These are phyloP conservation scores for Solanum pinnatisectum DNA, from an alignment of 257 asterid genomes.

Conservation along the genomic window DNA sequence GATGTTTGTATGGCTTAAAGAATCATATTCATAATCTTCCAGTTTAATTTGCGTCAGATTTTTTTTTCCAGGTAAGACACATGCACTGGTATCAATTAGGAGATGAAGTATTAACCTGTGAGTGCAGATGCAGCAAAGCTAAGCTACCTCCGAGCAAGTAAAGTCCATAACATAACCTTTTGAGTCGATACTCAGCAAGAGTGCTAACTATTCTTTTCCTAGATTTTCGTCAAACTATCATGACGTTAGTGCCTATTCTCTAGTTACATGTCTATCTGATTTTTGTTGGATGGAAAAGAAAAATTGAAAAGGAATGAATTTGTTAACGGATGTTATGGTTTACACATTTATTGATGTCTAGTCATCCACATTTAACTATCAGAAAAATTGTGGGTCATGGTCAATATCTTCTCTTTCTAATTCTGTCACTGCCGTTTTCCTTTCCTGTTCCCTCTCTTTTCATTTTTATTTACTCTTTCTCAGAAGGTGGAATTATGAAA, in stretches of 20 bases:
- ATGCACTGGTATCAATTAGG: conserved; percentile 89
- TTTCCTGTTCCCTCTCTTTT: not conserved
- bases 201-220: not conserved
- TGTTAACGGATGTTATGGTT: not conserved
- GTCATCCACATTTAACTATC: not conserved
- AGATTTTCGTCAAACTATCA: not conserved
- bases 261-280: not conserved
- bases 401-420: no score
- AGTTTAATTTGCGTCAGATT: not conserved
- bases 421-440: not conserved
- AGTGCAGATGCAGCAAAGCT: conserved; percentile 93
- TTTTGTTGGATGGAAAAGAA: not conserved
- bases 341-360: not conserved
- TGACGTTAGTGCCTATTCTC: not conserved
- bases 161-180: conserved; percentile 12
- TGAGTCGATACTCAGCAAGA: not conserved
- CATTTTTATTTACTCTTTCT: not conserved
- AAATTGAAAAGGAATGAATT: not conserved
- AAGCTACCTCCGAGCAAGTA: conserved; percentile 92
- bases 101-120: conserved; percentile 70
- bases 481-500: not conserved
- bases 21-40: not conserved
- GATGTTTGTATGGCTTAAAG: not conserved
- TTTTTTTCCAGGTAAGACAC: conserved; percentile 70
- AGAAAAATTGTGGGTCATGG: not conserved